phyloP scores from a whole-genome alignment of 495 filamentous ascomycete species.

The Achaetomiella virescens region DNA sequence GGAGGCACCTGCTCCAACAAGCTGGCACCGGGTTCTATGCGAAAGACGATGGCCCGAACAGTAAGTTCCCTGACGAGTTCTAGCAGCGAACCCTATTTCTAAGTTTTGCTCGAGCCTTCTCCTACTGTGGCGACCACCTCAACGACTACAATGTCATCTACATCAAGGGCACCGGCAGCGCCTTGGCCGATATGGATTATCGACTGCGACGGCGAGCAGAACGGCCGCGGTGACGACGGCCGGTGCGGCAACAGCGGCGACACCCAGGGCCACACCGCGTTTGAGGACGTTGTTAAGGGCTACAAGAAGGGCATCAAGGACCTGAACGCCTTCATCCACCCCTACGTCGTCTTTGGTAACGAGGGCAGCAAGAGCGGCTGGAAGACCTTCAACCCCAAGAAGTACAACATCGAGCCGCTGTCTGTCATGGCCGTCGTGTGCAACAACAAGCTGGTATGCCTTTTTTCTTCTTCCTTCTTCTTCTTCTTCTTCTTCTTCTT shows the following conservation, averaged over 20 bases:
- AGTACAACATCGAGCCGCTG: constrained; percentile 50
- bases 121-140: constrained; percentile 38
- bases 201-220: constrained; percentile 59
- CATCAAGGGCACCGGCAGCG: constrained; percentile 28
- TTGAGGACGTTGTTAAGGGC: constrained; percentile 41
- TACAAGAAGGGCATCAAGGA: constrained; percentile 46
- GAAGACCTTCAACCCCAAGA: constrained; percentile 42
- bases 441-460: constrained; percentile 44
- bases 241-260: constrained; percentile 45
- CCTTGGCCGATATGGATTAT: constrained; percentile 56
- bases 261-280: constrained; percentile 51
- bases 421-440: constrained; percentile 62
- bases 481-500: background rate
- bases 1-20: constrained; percentile 30
- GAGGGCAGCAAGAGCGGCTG: constrained; percentile 38
- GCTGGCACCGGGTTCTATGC: constrained; percentile 35
- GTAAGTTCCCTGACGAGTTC: constrained; percentile 25
- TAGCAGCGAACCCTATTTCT: too few relatives aligned
- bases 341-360: constrained; percentile 64
- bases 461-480: background rate
- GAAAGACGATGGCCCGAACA: constrained; percentile 27
- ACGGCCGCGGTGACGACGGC: constrained; percentile 39
- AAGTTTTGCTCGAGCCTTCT: constrained; percentile 20
- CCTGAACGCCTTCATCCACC: constrained; percentile 55
- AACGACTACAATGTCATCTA: constrained; percentile 32